Conservation (phyloP, 257 asterid species). For the Capsicum baccatum region DNA sequence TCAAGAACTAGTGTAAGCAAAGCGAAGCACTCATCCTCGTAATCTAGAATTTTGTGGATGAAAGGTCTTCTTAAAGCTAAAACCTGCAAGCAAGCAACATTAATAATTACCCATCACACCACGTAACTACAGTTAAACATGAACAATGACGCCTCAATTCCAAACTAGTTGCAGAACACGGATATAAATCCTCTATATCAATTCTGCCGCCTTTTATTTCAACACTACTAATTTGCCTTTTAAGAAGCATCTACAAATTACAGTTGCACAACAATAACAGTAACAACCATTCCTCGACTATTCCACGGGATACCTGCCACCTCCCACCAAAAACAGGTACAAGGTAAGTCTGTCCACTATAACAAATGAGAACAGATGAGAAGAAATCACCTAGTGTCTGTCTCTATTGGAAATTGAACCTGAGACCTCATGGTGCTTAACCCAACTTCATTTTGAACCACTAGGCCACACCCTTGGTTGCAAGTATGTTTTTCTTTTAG, state of each 20-base stretch:
- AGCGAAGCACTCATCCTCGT: conserved; percentile 91
- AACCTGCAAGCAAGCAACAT: conserved; percentile 55
- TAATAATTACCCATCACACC: conserved; percentile 11
- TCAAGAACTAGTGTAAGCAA: conserved; percentile 92
- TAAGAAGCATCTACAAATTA: background rate
- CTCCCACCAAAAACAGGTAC: too few relatives aligned
- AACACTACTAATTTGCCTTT: background rate
- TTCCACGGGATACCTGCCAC: too few relatives aligned
- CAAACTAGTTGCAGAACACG: background rate
- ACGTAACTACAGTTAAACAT: background rate
- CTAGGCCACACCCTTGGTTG: too few relatives aligned
- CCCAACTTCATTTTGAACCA: too few relatives aligned
- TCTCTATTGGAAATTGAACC: too few relatives aligned
- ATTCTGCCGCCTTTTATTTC: background rate
- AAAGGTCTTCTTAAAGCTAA: conserved; percentile 90
- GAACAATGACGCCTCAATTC: conserved; percentile 1
- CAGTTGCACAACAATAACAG: background rate
- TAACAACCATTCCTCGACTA: background rate
- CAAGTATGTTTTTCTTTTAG: too few relatives aligned
- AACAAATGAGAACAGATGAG: too few relatives aligned
- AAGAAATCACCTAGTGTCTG: too few relatives aligned
- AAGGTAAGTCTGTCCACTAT: too few relatives aligned
- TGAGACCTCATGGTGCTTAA: too few relatives aligned
- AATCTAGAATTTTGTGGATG: conserved; percentile 88
- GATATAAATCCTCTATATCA: background rate